Conservation (phyloP, 768 basidiomycete species). For the Rhizopogon rudus region DNA sequence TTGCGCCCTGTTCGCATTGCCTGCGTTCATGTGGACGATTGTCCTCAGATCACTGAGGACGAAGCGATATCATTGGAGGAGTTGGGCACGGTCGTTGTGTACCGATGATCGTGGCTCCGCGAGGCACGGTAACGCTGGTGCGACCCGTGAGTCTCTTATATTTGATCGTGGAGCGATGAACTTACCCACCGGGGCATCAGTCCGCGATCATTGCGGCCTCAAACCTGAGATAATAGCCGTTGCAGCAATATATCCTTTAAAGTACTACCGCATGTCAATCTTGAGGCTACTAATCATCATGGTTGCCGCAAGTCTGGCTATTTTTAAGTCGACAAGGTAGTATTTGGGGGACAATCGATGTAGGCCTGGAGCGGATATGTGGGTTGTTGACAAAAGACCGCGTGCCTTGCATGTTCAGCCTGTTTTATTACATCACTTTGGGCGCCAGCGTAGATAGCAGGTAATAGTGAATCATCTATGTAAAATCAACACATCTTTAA, state of each 20-base stretch:
- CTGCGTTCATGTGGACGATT: constrained; percentile 40
- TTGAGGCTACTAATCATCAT: neutral
- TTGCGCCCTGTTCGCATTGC: constrained; percentile 29
- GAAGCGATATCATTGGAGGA: constrained; percentile 34
- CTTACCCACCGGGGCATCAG: neutral
- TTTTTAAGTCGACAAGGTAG: neutral
- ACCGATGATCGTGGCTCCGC: constrained; percentile 1
- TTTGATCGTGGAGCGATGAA: neutral
- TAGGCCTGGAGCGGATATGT: neutral
- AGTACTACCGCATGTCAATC: neutral
- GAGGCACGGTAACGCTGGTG: neutral
- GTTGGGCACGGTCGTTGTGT: constrained; percentile 28
- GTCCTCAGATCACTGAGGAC: constrained; percentile 31
- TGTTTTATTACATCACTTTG: neutral
- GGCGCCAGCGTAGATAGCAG: neutral
- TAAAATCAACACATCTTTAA: neutral
- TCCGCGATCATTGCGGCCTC: neutral
- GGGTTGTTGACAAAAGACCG: neutral
- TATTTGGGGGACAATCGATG: too few species aligned
- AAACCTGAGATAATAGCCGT: neutral
- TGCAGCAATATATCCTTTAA: constrained; percentile 1
- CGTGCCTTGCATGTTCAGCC: neutral
- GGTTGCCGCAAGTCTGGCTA: neutral
- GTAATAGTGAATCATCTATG: neutral
- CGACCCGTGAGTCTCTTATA: neutral